Conservation (phyloP, 257 asterid species). For the Petunia axillaris region DNA sequence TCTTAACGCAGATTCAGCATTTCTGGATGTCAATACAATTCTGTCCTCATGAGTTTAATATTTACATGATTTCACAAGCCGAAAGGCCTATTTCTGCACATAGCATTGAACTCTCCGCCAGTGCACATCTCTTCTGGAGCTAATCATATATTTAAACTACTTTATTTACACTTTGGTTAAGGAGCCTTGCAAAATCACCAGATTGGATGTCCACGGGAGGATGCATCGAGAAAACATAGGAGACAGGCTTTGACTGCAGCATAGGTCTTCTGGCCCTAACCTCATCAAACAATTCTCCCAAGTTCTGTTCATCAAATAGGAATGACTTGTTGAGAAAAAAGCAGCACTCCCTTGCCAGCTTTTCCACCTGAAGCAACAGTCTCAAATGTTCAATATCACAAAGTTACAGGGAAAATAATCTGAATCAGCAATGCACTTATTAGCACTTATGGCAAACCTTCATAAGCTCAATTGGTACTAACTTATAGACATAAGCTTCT, state of each 20-base stretch:
- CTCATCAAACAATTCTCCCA: constrained; percentile 63
- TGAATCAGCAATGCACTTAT: neutral
- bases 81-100: neutral
- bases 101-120: neutral
- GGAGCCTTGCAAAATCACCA: constrained; percentile 40
- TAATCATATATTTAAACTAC: neutral
- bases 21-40: constrained; percentile 5
- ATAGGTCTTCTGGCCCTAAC: constrained; percentile 41
- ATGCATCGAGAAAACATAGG: constrained; percentile 61
- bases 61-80: neutral
- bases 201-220: constrained; percentile 48
- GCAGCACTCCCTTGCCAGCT: constrained; percentile 69
- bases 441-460: neutral
- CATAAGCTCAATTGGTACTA: neutral
- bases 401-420: neutral
- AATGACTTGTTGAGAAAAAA: constrained; percentile 73
- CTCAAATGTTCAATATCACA: constrained; percentile 4
- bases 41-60: neutral
- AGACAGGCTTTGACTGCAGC: constrained; percentile 62
- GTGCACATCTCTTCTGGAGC: constrained; percentile 16
- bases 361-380: constrained; percentile 70
- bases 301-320: constrained; percentile 67
- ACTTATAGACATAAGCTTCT: neutral
- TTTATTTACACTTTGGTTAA: constrained; percentile 25
- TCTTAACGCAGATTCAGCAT: neutral